phyloP scores from a whole-genome alignment of 2,329 filamentous ascomycete genomes.

The Periconia sp. region DNA sequence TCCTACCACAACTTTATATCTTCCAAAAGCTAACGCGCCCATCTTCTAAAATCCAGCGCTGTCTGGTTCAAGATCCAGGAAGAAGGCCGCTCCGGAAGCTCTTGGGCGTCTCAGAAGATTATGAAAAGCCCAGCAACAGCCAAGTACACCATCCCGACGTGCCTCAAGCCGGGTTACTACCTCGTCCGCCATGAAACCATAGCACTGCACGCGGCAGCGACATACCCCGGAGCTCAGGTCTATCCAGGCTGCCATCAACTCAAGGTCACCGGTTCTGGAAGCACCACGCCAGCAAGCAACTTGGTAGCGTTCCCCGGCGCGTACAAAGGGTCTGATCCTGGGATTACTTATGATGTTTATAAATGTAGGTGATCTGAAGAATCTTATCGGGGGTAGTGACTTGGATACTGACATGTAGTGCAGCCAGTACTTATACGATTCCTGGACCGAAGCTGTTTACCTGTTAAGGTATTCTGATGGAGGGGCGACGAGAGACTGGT shows the following conservation, averaged over 20 bases:
- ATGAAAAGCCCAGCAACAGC: conserved; percentile 49
- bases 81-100: conserved; percentile 52
- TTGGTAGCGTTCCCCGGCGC: conserved; percentile 57
- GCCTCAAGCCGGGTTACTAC: conserved; percentile 57
- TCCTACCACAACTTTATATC: conserved; percentile 4
- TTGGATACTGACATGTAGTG: too few species aligned
- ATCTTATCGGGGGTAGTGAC: not conserved
- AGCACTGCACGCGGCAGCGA: conserved; percentile 53
- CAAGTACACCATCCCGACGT: conserved; percentile 58
- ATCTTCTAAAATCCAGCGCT: conserved; percentile 25
- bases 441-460: conserved; percentile 16
- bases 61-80: conserved; percentile 62
- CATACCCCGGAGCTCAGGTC: conserved; percentile 59
- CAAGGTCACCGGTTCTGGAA: conserved; percentile 55
- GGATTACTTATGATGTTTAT: conserved; percentile 57
- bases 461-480: conserved; percentile 4
- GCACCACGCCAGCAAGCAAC: conserved; percentile 41
- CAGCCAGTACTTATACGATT: conserved; percentile 8
- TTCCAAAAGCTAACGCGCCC: too few species aligned
- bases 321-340: conserved; percentile 54
- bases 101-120: conserved; percentile 51
- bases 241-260: conserved; percentile 63
- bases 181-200: conserved; percentile 62
- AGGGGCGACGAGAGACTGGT: too few species aligned
- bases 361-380: conserved; percentile 28